phyloP scores from a whole-genome alignment of 2,329 filamentous ascomycete species.

The Microdochium bolleyi region DNA sequence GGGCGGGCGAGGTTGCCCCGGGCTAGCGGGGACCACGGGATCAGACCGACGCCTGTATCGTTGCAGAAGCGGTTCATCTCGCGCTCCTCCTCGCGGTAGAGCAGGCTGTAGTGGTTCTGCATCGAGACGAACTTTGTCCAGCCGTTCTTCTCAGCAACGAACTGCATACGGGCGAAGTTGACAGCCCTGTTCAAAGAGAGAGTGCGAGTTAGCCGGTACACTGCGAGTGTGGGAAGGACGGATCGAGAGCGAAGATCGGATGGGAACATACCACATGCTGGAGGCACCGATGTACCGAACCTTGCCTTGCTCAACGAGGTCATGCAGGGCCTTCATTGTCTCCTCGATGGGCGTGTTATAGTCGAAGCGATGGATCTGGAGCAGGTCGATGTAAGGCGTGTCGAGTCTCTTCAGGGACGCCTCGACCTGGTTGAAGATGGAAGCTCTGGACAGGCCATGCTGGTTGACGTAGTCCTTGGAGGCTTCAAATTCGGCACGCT shows the following conservation, averaged over 20 bases:
- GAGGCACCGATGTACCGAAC: constrained; percentile 45
- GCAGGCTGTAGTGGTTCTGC: constrained; percentile 53
- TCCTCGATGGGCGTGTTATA: constrained; percentile 44
- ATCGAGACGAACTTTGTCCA: constrained; percentile 55
- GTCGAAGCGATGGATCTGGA: constrained; percentile 57
- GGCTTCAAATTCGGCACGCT: constrained; percentile 9
- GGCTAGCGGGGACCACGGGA: constrained; percentile 30
- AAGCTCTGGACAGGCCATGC: constrained; percentile 22
- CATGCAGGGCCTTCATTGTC: constrained; percentile 55
- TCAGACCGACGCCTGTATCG: constrained; percentile 29
- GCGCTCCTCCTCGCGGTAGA: constrained; percentile 54
- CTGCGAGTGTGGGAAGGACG: not conserved
- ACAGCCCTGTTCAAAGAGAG: constrained; percentile 20
- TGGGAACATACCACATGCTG: constrained; percentile 32
- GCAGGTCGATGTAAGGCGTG: constrained; percentile 29
- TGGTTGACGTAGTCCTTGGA: constrained; percentile 32
- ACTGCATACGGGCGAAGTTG: constrained; percentile 47
- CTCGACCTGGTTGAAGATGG: constrained; percentile 31
- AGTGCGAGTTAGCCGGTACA: not conserved
- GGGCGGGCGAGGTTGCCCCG: constrained; percentile 26
- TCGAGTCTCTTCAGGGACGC: constrained; percentile 32
- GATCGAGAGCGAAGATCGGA: not conserved
- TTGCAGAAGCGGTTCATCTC: constrained; percentile 35
- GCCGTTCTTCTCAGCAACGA: constrained; percentile 43
- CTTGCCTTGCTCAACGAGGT: constrained; percentile 49